phyloP scores from a whole-genome alignment of 805 yeast species.

The Ogataea ramenticola region DNA sequence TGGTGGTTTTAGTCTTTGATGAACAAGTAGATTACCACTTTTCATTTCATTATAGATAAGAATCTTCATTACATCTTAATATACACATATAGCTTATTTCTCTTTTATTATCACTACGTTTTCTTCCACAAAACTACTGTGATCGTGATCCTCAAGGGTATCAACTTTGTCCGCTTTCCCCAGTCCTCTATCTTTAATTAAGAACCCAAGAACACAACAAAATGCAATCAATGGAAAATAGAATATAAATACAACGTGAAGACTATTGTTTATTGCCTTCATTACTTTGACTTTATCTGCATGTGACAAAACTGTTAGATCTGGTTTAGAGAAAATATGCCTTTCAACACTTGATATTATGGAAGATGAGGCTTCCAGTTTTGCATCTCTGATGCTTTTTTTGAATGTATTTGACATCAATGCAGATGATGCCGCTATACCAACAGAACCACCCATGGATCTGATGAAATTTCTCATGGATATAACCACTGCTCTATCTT shows the following conservation, averaged over 20 bases:
- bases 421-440: constrained; percentile 37
- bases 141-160: neutral
- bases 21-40: too few relatives aligned
- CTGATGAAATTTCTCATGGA: constrained; percentile 49
- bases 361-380: constrained; percentile 6
- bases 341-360: constrained; percentile 16
- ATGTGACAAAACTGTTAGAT: constrained; percentile 15
- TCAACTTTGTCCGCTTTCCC: constrained; percentile 14
- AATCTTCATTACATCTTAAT: too few relatives aligned
- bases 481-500: constrained; percentile 53
- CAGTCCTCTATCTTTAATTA: constrained; percentile 33
- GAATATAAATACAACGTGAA: constrained; percentile 27
- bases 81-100: neutral
- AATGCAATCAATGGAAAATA: constrained; percentile 28
- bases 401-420: constrained; percentile 20
- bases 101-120: too few relatives aligned
- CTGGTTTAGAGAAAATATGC: constrained; percentile 25
- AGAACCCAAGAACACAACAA: constrained; percentile 24
- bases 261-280: constrained; percentile 23
- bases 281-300: constrained; percentile 16
- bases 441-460: constrained; percentile 59
- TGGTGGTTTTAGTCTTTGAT: too few relatives aligned
- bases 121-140: neutral
- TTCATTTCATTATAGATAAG: too few relatives aligned
- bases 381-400: constrained; percentile 5